phyloP scores from a whole-genome alignment of 1,139 yeast species.

The Suhomyces coccinellae region DNA sequence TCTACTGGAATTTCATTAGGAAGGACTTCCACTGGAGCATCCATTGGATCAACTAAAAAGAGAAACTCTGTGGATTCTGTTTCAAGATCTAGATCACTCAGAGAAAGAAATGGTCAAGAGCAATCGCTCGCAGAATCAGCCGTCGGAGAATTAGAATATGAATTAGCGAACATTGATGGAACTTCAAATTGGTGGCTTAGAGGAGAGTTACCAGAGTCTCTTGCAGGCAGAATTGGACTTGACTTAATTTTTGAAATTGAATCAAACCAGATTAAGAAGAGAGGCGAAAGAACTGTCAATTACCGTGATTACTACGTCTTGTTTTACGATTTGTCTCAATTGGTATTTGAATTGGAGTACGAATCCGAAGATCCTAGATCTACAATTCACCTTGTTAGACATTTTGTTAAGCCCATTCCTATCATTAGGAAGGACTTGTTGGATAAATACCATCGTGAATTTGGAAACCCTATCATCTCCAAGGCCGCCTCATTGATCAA shows the following conservation, averaged over 20 bases:
- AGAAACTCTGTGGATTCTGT: constrained; percentile 17
- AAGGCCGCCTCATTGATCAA: constrained; percentile 47
- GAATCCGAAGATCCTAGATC: constrained; percentile 56
- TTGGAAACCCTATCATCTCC: constrained; percentile 44
- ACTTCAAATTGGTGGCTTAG: constrained; percentile 65
- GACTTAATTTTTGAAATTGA: constrained; percentile 69
- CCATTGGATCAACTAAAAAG: constrained; percentile 22
- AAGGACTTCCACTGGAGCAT: constrained; percentile 26
- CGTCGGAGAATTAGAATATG: constrained; percentile 30
- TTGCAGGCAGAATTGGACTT: constrained; percentile 44
- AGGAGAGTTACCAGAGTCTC: constrained; percentile 58
- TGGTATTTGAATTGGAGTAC: constrained; percentile 57
- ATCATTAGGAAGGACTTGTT: constrained; percentile 48
- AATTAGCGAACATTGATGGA: constrained; percentile 34
- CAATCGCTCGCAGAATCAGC: constrained; percentile 33
- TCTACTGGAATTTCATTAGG: constrained; percentile 16
- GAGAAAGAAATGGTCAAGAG: constrained; percentile 21
- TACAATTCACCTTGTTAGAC: constrained; percentile 49
- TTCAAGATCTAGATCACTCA: constrained; percentile 22
- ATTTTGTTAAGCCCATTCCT: constrained; percentile 48
- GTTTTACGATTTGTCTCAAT: constrained; percentile 72
- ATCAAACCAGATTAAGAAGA: constrained; percentile 51
- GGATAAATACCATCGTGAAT: constrained; percentile 49
- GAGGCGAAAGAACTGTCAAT: constrained; percentile 53
- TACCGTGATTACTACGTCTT: constrained; percentile 72